Evolutionary conservation across 2,329 filamentous ascomycete species (phyloP).

Genomic region (Fusarium sp.): DNA sequence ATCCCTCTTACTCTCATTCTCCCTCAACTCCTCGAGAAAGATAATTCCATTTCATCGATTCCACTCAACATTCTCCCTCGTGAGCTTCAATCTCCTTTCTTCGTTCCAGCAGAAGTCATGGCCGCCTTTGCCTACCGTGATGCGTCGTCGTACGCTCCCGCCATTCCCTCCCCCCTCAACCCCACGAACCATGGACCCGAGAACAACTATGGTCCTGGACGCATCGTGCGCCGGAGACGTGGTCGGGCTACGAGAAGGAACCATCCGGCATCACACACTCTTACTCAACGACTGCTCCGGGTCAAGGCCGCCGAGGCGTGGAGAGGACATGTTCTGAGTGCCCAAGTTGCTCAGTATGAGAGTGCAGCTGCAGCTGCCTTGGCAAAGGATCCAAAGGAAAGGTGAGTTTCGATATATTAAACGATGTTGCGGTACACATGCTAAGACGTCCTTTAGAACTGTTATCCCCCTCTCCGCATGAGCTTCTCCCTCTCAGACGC

Average conservation of each 20-base stretch:
- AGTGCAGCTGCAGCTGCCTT: slow-evolving; percentile 11
- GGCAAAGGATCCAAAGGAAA: slow-evolving; percentile 16
- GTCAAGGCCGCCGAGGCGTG: slow-evolving; percentile 57
- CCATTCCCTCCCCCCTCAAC: slow-evolving; percentile 46
- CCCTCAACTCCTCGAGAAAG: slow-evolving; percentile 20
- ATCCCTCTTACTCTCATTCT: slow-evolving; percentile 24
- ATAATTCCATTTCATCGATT: neutral
- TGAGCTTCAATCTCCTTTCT: neutral
- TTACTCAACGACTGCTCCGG: slow-evolving; percentile 56
- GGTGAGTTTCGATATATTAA: slow-evolving; percentile 24
- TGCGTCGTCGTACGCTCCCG: slow-evolving; percentile 40
- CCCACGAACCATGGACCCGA: slow-evolving; percentile 35
- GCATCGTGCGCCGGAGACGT: slow-evolving; percentile 37
- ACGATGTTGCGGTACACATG: neutral
- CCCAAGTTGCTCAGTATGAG: slow-evolving; percentile 44
- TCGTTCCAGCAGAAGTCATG: slow-evolving; percentile 20
- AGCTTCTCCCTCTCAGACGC: slow-evolving; percentile 37
- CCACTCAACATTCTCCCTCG: neutral
- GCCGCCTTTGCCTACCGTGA: slow-evolving; percentile 24
- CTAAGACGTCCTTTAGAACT: slow-evolving; percentile 30
- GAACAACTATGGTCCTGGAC: slow-evolving; percentile 25
- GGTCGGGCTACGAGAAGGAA: slow-evolving; percentile 20
- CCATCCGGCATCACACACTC: slow-evolving; percentile 48
- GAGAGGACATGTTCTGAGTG: slow-evolving; percentile 49
- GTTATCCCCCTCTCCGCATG: slow-evolving; percentile 36